Conservation (phyloP, 2,329 filamentous ascomycete species). For the Trichoderma guizhouense region DNA sequence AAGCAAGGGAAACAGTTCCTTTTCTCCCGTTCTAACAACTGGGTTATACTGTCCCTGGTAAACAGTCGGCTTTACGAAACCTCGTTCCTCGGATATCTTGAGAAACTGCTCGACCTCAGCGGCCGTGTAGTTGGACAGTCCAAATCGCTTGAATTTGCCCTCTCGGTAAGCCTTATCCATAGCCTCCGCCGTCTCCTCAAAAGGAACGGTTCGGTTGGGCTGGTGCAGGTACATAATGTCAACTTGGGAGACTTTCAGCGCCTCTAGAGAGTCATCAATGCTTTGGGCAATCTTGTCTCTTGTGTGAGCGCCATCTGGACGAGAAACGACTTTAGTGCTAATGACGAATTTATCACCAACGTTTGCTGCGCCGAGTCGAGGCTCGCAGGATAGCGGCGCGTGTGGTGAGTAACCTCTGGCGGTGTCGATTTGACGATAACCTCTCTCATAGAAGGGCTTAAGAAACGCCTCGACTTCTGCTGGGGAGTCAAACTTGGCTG, state of each 20-base stretch:
- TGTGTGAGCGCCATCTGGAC: slow-evolving; percentile 27
- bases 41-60: neutral
- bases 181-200: slow-evolving; percentile 11
- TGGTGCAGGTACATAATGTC: slow-evolving; percentile 8
- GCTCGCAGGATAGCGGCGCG: slow-evolving; percentile 30
- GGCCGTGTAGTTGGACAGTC: slow-evolving; percentile 44
- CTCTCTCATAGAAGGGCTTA: slow-evolving; percentile 3
- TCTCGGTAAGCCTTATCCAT: slow-evolving; percentile 13
- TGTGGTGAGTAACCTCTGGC: slow-evolving; percentile 13
- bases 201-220: slow-evolving; percentile 1
- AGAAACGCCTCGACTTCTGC: slow-evolving; percentile 27
- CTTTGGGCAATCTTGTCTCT: slow-evolving; percentile 29
- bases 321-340: slow-evolving; percentile 35
- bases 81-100: slow-evolving; percentile 40
- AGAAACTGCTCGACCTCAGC: slow-evolving; percentile 43
- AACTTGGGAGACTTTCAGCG: slow-evolving; percentile 21
- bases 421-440: slow-evolving; percentile 6
- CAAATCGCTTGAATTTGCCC: slow-evolving; percentile 66
- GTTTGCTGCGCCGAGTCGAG: slow-evolving; percentile 28
- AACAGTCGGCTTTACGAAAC: slow-evolving; percentile 41
- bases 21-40: slow-evolving; percentile 42
- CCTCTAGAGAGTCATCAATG: slow-evolving; percentile 33
- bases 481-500: slow-evolving; percentile 24
- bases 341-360: slow-evolving; percentile 31
- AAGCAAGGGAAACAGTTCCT: slow-evolving; percentile 41